A percentile compares a stretch with the other conserved stretches of the same genome.
Conservation (phyloP, 78 protist genomes). For the Neovahlkampfia damariscottae region DNA sequence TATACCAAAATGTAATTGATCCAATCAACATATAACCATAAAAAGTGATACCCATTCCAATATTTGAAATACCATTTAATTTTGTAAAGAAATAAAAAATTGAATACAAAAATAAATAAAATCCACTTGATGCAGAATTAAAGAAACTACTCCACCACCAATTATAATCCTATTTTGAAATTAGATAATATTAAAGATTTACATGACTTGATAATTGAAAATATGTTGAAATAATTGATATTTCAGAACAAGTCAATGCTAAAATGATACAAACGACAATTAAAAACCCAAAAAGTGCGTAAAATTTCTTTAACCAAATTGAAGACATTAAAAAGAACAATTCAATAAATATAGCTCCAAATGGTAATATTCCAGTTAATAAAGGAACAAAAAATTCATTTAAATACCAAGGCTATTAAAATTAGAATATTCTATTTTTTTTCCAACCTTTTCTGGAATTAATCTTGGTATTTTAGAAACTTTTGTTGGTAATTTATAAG, state of each 20-base stretch:
- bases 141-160: conserved; percentile 54
- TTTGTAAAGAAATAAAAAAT: conserved; percentile 20
- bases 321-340: conserved; percentile 55
- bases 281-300: conserved; percentile 58
- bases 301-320: conserved; percentile 37
- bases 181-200: too few species aligned
- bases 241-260: conserved; percentile 18
- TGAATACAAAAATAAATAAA: conserved; percentile 17
- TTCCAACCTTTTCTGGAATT: conserved; percentile 59
- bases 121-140: conserved; percentile 10
- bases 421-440: not conserved
- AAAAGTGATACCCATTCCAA: conserved; percentile 39
- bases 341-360: conserved; percentile 61
- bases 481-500: conserved; percentile 53
- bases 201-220: conserved; percentile 44
- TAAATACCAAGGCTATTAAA: conserved; percentile 54
- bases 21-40: conserved; percentile 74
- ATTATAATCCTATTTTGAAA: conserved; percentile 23
- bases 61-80: not conserved
- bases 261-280: conserved; percentile 19
- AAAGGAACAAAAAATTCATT: not conserved
- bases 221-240: conserved; percentile 18
- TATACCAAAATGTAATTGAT: too few species aligned
- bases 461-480: conserved; percentile 84
- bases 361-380: conserved; percentile 45